These are phyloP conservation scores for Debaryomyces fabryi DNA, from an alignment of 1,139 yeast genomes.

Conservation along the genomic window DNA sequence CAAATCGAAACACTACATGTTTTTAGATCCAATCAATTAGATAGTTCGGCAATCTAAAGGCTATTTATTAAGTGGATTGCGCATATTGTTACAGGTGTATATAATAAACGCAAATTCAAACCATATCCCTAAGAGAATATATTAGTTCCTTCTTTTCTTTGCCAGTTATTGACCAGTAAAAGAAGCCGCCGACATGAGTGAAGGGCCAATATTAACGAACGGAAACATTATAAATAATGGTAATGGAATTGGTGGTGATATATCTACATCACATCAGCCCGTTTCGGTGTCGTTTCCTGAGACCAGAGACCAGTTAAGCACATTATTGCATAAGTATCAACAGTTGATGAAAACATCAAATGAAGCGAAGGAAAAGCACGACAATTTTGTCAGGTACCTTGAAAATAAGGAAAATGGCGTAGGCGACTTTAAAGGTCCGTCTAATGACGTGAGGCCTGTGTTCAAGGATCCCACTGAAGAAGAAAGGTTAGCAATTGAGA, in stretches of 20 bases:
- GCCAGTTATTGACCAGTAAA: neutral
- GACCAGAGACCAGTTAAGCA: constrained; percentile 34
- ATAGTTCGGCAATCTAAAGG: constrained; percentile 1
- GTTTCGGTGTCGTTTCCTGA: constrained; percentile 24
- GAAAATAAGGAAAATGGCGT: constrained; percentile 16
- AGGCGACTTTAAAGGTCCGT: constrained; percentile 10
- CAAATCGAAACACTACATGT: neutral
- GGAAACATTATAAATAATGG: constrained; percentile 1
- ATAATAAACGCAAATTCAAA: neutral
- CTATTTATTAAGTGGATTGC: constrained; percentile 1
- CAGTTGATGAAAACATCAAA: constrained; percentile 24
- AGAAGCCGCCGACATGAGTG: constrained; percentile 9
- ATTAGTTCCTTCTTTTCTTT: constrained; percentile 1
- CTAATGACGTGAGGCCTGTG: constrained; percentile 11
- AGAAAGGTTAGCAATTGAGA: constrained; percentile 34
- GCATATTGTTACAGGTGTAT: neutral
- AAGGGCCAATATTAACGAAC: constrained; percentile 8
- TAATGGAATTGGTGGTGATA: neutral
- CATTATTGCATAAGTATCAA: constrained; percentile 37
- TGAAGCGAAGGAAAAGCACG: constrained; percentile 22
- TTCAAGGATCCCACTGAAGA: constrained; percentile 24
- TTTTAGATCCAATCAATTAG: constrained; percentile 4
- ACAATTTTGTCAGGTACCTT: constrained; percentile 15
- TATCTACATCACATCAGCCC: neutral
- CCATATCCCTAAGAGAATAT: neutral